A percentile compares a stretch with the other conserved stretches of the same genome.
phyloP scores from a whole-genome alignment of 2,329 filamentous ascomycete species.

The Fusarium burgessii region DNA sequence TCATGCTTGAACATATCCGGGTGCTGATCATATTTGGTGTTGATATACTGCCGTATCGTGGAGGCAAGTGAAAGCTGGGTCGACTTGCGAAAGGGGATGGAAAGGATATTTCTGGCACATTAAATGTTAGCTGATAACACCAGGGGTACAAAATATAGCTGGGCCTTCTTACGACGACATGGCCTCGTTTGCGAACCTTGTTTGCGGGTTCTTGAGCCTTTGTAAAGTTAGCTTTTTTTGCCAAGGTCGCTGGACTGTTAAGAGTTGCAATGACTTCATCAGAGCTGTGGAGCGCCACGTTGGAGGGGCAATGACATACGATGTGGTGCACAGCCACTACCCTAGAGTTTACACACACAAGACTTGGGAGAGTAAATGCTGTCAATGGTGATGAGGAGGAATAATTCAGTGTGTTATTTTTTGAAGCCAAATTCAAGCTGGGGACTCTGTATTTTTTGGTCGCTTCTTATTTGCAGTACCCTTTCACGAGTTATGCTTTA shows the following conservation, averaged over 20 bases:
- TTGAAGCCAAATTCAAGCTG: not conserved
- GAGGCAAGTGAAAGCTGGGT: constrained; percentile 81
- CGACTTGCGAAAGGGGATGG: constrained; percentile 89
- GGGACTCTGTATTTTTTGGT: not conserved
- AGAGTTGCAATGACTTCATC: constrained; percentile 45
- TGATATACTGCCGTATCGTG: constrained; percentile 95
- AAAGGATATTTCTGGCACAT: constrained; percentile 70
- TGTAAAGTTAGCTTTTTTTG: constrained; percentile 7
- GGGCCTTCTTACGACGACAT: constrained; percentile 47
- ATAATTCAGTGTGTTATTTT: not conserved
- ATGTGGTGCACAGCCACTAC: constrained; percentile 29
- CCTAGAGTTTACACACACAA: not conserved
- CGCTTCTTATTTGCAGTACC: not conserved
- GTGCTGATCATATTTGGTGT: constrained; percentile 97
- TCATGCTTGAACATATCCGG: constrained; percentile 96
- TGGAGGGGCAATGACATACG: constrained; percentile 43
- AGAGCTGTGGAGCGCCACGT: constrained; percentile 33
- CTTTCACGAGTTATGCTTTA: not conserved
- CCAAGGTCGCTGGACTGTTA: constrained; percentile 15
- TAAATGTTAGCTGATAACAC: constrained; percentile 4
- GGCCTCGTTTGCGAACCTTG: constrained; percentile 20
- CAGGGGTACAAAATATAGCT: fast-evolving
- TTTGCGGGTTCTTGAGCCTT: constrained; percentile 12
- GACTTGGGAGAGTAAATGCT: not conserved
- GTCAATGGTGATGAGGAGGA: not conserved